Conservation (phyloP, 768 basidiomycete genomes). For the Trametes cubensis region DNA sequence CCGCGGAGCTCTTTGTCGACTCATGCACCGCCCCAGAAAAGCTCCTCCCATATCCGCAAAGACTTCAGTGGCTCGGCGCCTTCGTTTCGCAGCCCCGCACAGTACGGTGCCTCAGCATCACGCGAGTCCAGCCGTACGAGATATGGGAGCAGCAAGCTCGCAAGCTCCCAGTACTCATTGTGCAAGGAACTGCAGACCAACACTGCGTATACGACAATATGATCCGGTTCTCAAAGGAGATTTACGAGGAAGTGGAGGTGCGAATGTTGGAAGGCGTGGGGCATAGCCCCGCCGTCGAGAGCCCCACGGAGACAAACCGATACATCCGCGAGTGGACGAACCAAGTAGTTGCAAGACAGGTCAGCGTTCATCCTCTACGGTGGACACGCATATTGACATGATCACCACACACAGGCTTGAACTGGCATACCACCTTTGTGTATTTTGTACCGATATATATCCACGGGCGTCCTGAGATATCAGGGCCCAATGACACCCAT, state of each 20-base stretch:
- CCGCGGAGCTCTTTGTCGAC: conserved; percentile 23
- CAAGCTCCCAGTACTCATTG: conserved; percentile 21
- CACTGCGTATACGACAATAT: conserved; percentile 14
- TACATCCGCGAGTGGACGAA: conserved; percentile 22
- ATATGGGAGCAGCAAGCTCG: conserved; percentile 21
- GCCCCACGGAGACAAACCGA: conserved; percentile 15
- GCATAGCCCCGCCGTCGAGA: conserved; percentile 24
- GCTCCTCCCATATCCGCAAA: conserved; percentile 14
- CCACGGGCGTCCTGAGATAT: too few species aligned
- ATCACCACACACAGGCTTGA: too few species aligned
- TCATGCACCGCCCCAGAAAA: conserved; percentile 19
- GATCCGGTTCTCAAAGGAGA: conserved; percentile 9
- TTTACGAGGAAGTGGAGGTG: conserved; percentile 21
- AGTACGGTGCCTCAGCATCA: conserved; percentile 12
- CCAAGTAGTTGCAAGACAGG: conserved; percentile 1
- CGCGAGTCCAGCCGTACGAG: conserved; percentile 22
- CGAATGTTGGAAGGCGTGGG: conserved; percentile 23
- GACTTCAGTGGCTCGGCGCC: conserved; percentile 24
- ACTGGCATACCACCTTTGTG: too few species aligned
- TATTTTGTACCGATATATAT: too few species aligned
- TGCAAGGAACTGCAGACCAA: conserved; percentile 28
- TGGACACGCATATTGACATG: too few species aligned
- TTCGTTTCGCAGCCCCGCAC: conserved; percentile 19
- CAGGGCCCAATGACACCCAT: too few species aligned
- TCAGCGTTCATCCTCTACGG: not conserved